A percentile compares a stretch with the other conserved stretches of the same genome.
phyloP scores from a whole-genome alignment of 2,329 filamentous ascomycete genomes.

The Albifimbria verrucaria region DNA sequence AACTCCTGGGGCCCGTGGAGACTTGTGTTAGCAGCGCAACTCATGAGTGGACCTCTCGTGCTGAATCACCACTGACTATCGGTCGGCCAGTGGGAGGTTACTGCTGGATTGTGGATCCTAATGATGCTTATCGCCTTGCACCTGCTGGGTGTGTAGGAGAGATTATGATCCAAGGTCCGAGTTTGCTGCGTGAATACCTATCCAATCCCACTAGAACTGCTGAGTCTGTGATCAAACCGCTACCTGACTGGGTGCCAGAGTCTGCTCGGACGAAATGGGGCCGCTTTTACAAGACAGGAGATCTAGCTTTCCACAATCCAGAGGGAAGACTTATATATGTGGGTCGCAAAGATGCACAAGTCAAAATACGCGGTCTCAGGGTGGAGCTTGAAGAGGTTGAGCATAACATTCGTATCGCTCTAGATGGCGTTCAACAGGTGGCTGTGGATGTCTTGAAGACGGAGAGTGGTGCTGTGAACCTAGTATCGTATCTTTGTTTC shows the following conservation, averaged over 20 bases:
- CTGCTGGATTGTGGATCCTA: slow-evolving; percentile 13
- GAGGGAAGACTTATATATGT: slow-evolving; percentile 15
- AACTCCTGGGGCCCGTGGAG: slow-evolving; percentile 11
- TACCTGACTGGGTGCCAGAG: slow-evolving; percentile 37
- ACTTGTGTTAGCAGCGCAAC: background rate
- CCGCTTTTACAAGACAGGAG: slow-evolving; percentile 19
- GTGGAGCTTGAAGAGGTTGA: slow-evolving; percentile 32
- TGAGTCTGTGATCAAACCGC: slow-evolving; percentile 48
- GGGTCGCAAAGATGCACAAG: slow-evolving; percentile 21
- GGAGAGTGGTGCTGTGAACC: background rate
- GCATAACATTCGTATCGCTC: background rate
- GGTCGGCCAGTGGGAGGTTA: background rate
- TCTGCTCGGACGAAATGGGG: slow-evolving; percentile 17
- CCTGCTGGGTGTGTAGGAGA: slow-evolving; percentile 14
- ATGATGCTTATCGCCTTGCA: slow-evolving; percentile 10
- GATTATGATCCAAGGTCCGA: slow-evolving; percentile 15
- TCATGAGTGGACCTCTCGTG: background rate
- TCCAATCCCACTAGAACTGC: slow-evolving; percentile 48
- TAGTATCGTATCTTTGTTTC: too few species aligned
- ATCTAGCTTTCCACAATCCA: slow-evolving; percentile 27
- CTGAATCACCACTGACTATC: background rate
- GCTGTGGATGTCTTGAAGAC: background rate
- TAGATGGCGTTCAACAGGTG: background rate
- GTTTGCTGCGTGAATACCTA: slow-evolving; percentile 20
- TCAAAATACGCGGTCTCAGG: slow-evolving; percentile 24